Evolutionary conservation across 83 land plant species (phyloP), one percentile per base, ranked within the genome.

Genomic region (Picea abies): DNA sequence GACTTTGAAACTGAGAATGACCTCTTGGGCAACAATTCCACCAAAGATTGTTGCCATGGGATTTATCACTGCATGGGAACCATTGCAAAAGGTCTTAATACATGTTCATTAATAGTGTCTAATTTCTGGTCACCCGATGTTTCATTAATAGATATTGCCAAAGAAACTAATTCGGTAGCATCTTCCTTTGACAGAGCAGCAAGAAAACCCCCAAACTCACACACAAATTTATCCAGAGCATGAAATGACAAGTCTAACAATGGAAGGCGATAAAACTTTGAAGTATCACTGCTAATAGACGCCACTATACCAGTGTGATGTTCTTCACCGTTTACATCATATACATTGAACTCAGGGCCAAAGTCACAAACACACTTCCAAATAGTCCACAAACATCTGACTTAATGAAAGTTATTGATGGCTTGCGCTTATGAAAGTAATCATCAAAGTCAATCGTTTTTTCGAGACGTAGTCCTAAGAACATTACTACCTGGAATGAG

Each of bases 1-100:
- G n/a, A n/a, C n/a, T n/a, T n/a, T n/a, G n/a, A n/a, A n/a, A n/a
- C n/a, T n/a, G n/a, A n/a, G n/a, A n/a, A n/a, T n/a, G 62, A 96
- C 93, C 82, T 96, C 99, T 81, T 96, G 99, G 29, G 97, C 97
- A 56, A 96, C 96, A 80, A 96, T 90, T 65, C 97, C 99, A 76
- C 99, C 99, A 88, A 96, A 93, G 92, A 96, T 92, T 10, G 99
- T 96, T 61, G 99, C 99, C 99, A 97, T 97, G 9, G 99, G 99
- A 89, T 92, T 97, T 80, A 97, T 71, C 41, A 95, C 91, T 26
- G 98, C 98, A n/a, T 88, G 83, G 9, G 98, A 85, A 60, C 99
- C 99, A 91, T 89, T 37, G 98, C 91, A 86, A 96, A 90, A 52
- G 85, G 89, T 68, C 83, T 86, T 10, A 96, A 81, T 64, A 96